Evolutionary conservation across 805 yeast genomes (phyloP), one percentile per base, ranked within the genome.

Genomic region (Ogataea philodendri): DNA sequence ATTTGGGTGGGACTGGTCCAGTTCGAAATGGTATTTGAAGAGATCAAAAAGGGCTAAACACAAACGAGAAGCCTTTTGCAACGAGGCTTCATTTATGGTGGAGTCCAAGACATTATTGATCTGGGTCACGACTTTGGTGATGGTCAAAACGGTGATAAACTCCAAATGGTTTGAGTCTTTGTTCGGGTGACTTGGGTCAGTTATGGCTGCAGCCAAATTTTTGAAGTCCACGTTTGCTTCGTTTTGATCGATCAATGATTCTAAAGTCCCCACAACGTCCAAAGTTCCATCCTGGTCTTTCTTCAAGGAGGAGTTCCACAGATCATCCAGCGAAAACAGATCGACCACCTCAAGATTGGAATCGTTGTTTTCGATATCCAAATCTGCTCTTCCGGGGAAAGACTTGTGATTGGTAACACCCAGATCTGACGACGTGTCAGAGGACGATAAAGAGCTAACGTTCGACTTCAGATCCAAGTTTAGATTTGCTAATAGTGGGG

Each of bases 1-100:
- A 32, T 47, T 46, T 6, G 36, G 36, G 32, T 51, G 52, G 5
- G 37, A 24, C 11, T 24, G 33, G 5, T 57, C 54, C 15, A 57
- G 32, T 26, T 54, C 55, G 25, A 55, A 59, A 30, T 56, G 57
- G 32, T 50, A 49, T 20, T 52, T 51, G 33, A 49, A 46, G 3
- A 53, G 37, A 9, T 49, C 47, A 16, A 49, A 24, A 14, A 49
- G 15, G 1, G 54, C 39, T 9, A 44, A 15, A 24, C 46, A 41
- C 15, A 54, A 19, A 5, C 25, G 17, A 7, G 38, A 45, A 2
- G 44, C 37, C 28, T 40, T 43, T 18, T 42, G 42, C 23, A 41
- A 38, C 5, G 41, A 26, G 10, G 33, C 48, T n/a, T 41, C 32
- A 15, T 38, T 41, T 14, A 46, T 20, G 4, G 42, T 24, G 1